phyloP scores from a whole-genome alignment of 2,329 filamentous ascomycete species.

The Aureobasidium namibiae region DNA sequence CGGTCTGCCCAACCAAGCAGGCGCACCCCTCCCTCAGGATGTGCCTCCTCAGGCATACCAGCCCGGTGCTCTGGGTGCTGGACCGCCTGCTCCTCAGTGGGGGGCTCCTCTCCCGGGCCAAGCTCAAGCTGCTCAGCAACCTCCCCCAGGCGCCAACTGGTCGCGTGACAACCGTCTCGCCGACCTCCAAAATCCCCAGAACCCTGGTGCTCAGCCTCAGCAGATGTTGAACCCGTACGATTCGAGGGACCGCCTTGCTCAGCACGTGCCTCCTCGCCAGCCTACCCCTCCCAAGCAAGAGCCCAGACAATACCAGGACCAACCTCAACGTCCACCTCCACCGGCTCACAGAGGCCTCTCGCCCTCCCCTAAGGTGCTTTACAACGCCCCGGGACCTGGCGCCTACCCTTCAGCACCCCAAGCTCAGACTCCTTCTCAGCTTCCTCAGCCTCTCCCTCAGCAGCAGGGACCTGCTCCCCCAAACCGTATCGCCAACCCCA shows the following conservation, averaged over 20 bases:
- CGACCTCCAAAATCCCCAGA: slow-evolving; percentile 59
- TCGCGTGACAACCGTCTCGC: slow-evolving; percentile 58
- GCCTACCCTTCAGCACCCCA: slow-evolving; percentile 6
- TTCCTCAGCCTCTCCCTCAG: slow-evolving; percentile 28
- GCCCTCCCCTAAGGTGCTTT: slow-evolving; percentile 52
- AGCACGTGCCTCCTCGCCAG: slow-evolving; percentile 57
- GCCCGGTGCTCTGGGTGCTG: slow-evolving; percentile 63
- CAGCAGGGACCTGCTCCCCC: slow-evolving; percentile 18
- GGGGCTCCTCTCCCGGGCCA: slow-evolving; percentile 62
- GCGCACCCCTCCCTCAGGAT: slow-evolving; percentile 84
- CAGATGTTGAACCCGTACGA: slow-evolving; percentile 79
- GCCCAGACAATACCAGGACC: slow-evolving; percentile 42
- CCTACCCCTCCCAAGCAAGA: slow-evolving; percentile 59
- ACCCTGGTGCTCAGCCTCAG: slow-evolving; percentile 50
- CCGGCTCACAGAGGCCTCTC: slow-evolving; percentile 47
- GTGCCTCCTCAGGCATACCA: slow-evolving; percentile 94
- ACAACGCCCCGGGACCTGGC: slow-evolving; percentile 43
- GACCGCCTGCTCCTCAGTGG: slow-evolving; percentile 84
- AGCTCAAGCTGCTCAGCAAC: slow-evolving; percentile 43
- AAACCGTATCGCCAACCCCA: slow-evolving; percentile 37
- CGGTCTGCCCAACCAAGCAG: slow-evolving; percentile 61
- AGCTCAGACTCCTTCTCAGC: slow-evolving; percentile 37
- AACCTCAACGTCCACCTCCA: slow-evolving; percentile 32
- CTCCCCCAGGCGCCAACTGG: slow-evolving; percentile 52
- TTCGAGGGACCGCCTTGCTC: slow-evolving; percentile 63